Evolutionary conservation across 2,329 filamentous ascomycete genomes (phyloP).

Genomic region (Colletotrichum shisoi): DNA sequence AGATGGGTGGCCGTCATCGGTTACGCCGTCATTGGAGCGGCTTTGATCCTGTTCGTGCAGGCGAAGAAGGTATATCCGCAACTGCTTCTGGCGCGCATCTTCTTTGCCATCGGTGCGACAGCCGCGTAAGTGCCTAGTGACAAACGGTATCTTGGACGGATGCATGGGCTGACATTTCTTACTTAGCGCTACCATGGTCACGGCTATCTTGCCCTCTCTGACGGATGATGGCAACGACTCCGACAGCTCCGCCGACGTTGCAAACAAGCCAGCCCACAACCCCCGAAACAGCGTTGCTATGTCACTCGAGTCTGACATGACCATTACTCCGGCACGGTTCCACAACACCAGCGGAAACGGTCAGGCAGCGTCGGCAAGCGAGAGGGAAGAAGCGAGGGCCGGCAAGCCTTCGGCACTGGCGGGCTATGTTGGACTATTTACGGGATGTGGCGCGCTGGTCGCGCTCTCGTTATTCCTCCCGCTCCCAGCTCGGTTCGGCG

Average conservation of each 20-base stretch:
- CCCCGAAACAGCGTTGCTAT: constrained; percentile 67
- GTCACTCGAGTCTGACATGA: constrained; percentile 76
- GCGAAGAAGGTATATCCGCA: constrained; percentile 88
- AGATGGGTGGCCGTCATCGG: constrained; percentile 76
- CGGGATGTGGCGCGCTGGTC: constrained; percentile 88
- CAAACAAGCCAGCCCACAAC: constrained; percentile 50
- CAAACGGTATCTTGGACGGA: background rate
- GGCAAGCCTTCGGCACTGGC: constrained; percentile 72
- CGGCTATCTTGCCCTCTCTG: constrained; percentile 82
- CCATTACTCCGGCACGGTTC: constrained; percentile 74
- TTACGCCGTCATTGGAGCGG: constrained; percentile 80
- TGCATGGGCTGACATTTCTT: background rate
- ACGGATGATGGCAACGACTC: constrained; percentile 59
- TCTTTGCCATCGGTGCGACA: constrained; percentile 92
- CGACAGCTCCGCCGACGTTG: constrained; percentile 42
- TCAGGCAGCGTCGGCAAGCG: background rate
- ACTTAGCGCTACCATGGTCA: constrained; percentile 86
- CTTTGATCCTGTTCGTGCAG: constrained; percentile 83
- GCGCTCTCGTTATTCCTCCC: constrained; percentile 85
- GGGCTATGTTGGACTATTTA: constrained; percentile 90
- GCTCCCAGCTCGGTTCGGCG: constrained; percentile 79
- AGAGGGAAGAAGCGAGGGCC: constrained; percentile 42
- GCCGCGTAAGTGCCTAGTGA: constrained; percentile 67
- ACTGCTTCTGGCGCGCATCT: constrained; percentile 79
- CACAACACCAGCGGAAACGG: constrained; percentile 50